These are phyloP conservation scores for Arachis stenosperma DNA, from an alignment of 306 rosid species.

Conservation along the genomic window DNA sequence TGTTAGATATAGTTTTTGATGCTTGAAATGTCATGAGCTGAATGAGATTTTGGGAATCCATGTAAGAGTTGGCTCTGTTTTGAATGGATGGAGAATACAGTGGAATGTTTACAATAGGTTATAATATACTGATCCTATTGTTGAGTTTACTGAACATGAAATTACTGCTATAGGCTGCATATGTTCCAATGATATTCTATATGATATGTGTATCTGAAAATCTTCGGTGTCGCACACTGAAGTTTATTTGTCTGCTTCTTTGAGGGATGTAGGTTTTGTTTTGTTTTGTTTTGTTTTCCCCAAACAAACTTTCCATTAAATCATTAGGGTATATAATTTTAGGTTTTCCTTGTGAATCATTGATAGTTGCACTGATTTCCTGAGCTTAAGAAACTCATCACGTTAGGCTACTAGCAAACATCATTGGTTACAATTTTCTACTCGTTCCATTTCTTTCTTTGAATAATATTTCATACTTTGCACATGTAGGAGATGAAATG, in stretches of 20 bases:
- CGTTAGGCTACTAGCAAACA: not conserved
- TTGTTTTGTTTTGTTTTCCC: not conserved
- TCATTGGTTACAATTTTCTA: not conserved
- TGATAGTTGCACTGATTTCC: conserved; percentile 14
- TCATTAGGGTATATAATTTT: not conserved
- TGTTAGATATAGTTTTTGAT: conserved; percentile 1
- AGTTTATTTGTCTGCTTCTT: not conserved
- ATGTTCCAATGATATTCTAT: not conserved
- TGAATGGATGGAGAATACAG: not conserved
- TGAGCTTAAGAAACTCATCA: not conserved
- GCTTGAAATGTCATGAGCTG: not conserved
- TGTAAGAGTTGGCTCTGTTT: not conserved
- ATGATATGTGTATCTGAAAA: not conserved
- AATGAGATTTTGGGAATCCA: conserved; percentile 2
- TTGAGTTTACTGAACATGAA: not conserved
- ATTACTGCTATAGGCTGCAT: not conserved
- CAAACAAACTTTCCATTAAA: conserved; percentile 6
- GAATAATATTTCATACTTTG: conserved; percentile 28
- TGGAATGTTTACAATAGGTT: not conserved
- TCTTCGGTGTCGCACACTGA: not conserved
- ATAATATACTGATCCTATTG: not conserved
- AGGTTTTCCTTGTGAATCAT: conserved; percentile 1
- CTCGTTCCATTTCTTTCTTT: conserved; percentile 8
- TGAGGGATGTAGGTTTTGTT: not conserved
- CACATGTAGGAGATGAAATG: conserved; percentile 59